phyloP scores from a whole-genome alignment of 169 alveolate species.

The Blepharisma undulans region DNA sequence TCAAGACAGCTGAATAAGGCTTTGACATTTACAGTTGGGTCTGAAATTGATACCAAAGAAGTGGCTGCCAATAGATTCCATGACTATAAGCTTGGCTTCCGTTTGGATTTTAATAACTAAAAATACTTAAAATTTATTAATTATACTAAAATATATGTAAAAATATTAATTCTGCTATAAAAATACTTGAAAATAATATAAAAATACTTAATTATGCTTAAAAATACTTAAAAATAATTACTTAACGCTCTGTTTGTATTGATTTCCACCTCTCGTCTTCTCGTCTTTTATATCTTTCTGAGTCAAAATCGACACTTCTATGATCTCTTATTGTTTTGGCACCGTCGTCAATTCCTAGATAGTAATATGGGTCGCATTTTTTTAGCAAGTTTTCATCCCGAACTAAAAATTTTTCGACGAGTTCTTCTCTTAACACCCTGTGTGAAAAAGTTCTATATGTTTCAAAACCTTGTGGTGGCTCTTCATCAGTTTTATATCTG shows the following conservation, averaged over 20 bases:
- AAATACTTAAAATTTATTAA: too few species aligned
- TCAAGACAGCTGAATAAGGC: not conserved
- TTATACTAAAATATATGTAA: too few species aligned
- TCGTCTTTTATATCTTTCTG: not conserved
- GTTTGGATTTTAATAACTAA: not conserved
- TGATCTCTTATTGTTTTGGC: not conserved
- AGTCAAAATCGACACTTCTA: not conserved
- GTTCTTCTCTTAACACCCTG: not conserved
- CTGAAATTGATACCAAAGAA: not conserved
- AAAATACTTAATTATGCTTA: too few species aligned
- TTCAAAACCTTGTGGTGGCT: not conserved
- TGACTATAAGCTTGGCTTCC: not conserved
- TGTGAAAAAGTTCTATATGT: not conserved
- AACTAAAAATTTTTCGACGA: constrained; percentile 11
- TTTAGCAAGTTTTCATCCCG: not conserved
- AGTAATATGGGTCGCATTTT: constrained; percentile 31
- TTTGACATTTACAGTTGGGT: not conserved
- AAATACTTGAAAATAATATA: too few species aligned
- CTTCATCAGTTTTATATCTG: not conserved
- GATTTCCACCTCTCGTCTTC: not conserved
- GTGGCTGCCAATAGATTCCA: not conserved
- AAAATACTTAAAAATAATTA: too few species aligned
- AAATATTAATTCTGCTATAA: too few species aligned
- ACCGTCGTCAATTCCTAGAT: not conserved
- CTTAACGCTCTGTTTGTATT: not conserved